These are phyloP conservation scores for Aspergillus clavatus DNA, from an alignment of 2,329 filamentous ascomycete species.

Conservation along the genomic window DNA sequence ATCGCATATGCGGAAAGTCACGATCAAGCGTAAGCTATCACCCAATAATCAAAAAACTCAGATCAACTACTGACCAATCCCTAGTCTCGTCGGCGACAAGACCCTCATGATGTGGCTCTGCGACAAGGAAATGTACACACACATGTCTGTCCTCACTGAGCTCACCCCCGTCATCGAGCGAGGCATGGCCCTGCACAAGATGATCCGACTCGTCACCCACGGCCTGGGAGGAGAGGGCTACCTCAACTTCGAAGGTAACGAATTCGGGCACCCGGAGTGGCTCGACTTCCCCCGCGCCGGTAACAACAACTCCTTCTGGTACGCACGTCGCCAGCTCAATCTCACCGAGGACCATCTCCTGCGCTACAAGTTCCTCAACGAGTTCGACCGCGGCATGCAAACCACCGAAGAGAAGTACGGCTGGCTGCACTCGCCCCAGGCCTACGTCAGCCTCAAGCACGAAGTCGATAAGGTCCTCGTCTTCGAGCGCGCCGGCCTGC, in stretches of 20 bases:
- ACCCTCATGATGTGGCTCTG: constrained; percentile 97
- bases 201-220: constrained; percentile 93
- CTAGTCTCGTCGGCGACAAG: constrained; percentile 90
- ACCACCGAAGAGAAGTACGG: constrained; percentile 79
- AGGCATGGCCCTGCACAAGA: constrained; percentile 90
- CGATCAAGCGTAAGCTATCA: constrained; percentile 78
- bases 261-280: constrained; percentile 98
- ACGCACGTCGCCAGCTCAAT: constrained; percentile 89
- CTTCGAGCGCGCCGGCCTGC: constrained; percentile 82
- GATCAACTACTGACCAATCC: constrained; percentile 5
- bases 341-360: constrained; percentile 79
- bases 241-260: constrained; percentile 97
- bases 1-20: constrained; percentile 97
- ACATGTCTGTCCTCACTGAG: constrained; percentile 86
- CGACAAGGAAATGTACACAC: constrained; percentile 93
- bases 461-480: constrained; percentile 91
- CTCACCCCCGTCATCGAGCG: constrained; percentile 84
- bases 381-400: constrained; percentile 93
- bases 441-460: constrained; percentile 90
- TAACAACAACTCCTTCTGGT: constrained; percentile 91
- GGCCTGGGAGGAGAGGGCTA: constrained; percentile 90
- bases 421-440: constrained; percentile 81
- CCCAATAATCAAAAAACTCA: not conserved
- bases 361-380: constrained; percentile 85
- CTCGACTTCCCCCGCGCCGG: constrained; percentile 94